A percentile compares a stretch with the other conserved stretches of the same genome.
Conservation (phyloP, 768 basidiomycete genomes). For the Daedalea quercina region DNA sequence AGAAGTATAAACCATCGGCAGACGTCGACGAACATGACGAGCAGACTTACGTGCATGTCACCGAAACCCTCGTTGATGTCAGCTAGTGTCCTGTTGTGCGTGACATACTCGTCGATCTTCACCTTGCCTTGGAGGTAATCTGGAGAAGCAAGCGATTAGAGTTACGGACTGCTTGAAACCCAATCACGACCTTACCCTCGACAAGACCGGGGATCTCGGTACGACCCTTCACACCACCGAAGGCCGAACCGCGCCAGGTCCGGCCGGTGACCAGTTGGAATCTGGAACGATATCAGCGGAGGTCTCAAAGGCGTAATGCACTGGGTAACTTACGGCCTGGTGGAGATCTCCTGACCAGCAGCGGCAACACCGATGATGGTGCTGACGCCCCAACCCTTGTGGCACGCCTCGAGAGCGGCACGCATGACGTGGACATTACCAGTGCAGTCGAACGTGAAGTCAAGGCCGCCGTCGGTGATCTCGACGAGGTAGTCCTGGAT, state of each 20-base stretch:
- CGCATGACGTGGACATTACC: slow-evolving; percentile 96
- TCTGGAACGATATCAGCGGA: slow-evolving; percentile 15
- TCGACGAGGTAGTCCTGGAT: slow-evolving; percentile 90
- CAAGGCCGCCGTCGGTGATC: slow-evolving; percentile 93
- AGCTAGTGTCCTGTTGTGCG: slow-evolving; percentile 68
- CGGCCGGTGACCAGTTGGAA: slow-evolving; percentile 74
- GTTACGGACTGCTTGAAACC: slow-evolving; percentile 1
- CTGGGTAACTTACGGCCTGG: slow-evolving; percentile 28
- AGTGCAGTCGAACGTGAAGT: slow-evolving; percentile 96
- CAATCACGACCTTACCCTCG: slow-evolving; percentile 50
- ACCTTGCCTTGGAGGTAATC: slow-evolving; percentile 79
- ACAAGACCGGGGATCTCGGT: slow-evolving; percentile 94
- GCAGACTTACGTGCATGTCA: slow-evolving; percentile 86
- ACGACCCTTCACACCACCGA: slow-evolving; percentile 97
- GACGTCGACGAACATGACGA: neutral
- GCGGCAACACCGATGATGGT: slow-evolving; percentile 97
- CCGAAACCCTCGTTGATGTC: slow-evolving; percentile 87
- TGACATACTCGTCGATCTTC: slow-evolving; percentile 95
- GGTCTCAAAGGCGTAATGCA: neutral
- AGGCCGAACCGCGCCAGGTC: slow-evolving; percentile 91
- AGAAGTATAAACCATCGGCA: slow-evolving; percentile 6
- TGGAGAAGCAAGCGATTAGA: slow-evolving; percentile 22
- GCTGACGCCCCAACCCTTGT: slow-evolving; percentile 98
- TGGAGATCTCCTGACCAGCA: slow-evolving; percentile 75
- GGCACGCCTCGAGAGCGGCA: slow-evolving; percentile 93